Base-by-base conservation (phyloP, 2,329 filamentous ascomycete species). In the Monosporascus sp. region DNA sequence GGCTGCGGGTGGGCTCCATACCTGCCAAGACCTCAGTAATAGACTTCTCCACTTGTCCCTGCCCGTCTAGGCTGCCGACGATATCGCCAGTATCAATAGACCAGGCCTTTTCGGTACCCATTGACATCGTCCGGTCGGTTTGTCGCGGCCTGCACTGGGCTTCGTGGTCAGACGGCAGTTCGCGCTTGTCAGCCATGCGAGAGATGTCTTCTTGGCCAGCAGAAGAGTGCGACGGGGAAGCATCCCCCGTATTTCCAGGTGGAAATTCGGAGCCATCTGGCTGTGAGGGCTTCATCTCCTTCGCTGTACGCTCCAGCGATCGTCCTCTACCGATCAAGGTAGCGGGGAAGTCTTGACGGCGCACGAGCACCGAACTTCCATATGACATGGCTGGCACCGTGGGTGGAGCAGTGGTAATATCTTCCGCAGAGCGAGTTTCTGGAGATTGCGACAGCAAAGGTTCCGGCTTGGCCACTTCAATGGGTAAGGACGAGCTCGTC, bases 1-100 rank as follows among this genome's bases (percentile, higher is more conserved):
- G 80, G 62, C 83, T 89, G 50, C 84, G 80, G 46, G 80, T 84
- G 43, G 75, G 81, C 60, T 85, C 83, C n/a, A 79, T 72, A 2
- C 82, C 82, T 18, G 80, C 76, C 63, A 85, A 74, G 27, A 80
- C 80, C 57, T 85, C 81, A 6, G 80, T 75, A 49, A 86, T 80
- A n/a, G 82, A 84, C 64, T 84, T 81, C 59, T 86, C 83, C 6
- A 86, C 83, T 58, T 82, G 73, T 0, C 82, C 83, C 59, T 82
- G 73, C 0, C 82, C 82, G 56, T 81, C 76, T 54, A 72, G 66
- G 45, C 74, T 73, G 51, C 77, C 75, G 25, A 72, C 67, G 44
- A 75, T 67, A 50, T 79, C 75, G 8, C 71, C 75, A 22, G 77
- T 74, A 4, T 80, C 81, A 64, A 86, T 85, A 20, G 82, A 85